Base-by-base conservation (phyloP, 2,329 filamentous ascomycete species). In the Drechslerella coelobrocha region DNA sequence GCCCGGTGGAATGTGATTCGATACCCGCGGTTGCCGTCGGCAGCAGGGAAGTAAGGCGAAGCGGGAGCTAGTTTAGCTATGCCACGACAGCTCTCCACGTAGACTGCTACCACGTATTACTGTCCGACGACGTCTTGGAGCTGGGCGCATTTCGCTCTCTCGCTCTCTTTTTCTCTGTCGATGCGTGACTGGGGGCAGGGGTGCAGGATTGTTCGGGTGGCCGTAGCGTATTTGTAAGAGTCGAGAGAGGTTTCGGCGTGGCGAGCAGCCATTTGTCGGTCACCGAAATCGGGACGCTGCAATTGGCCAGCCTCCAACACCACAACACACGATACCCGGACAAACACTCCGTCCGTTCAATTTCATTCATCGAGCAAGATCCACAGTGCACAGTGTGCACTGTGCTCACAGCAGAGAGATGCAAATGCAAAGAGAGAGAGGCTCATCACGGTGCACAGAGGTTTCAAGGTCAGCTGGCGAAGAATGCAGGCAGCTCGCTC, bases 231-330 rank as follows among this genome's bases (percentile, higher is more conserved):
- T 2, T 37, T n/a, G n/a, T n/a, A n/a, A n/a, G n/a, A n/a, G n/a
- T n/a, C n/a, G n/a, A n/a, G n/a, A n/a, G 12, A 41, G 26, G 14
- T 34, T 51, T 45, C 39, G 31, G 56, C 63, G 63, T 68, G 63
- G 63, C 63, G 56, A 68, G 12, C 56, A 56, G 17, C 47, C 27
- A 68, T 68, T 68, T 68, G 63, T 61, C 56, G 51, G 39, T 41
- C 43, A 51, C 63, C 63, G 63, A 68, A 68, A 68, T 68, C 63
- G 63, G 63, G 14, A 37, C 2, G 2, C 24, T 39, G 19, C 47
- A 24, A 68, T 68, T 68, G 62, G 62, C 41, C 29, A 29, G 17
- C 45, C 31, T 31, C 55, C 48, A 50, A 39, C 63, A 66, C 50
- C 56, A 37, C 63, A 61, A 61, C 63, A 24, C 27, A 50, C 41